Base-by-base conservation (phyloP, 805 yeast species). In the Wickerhamiella kurtzmanii region DNA sequence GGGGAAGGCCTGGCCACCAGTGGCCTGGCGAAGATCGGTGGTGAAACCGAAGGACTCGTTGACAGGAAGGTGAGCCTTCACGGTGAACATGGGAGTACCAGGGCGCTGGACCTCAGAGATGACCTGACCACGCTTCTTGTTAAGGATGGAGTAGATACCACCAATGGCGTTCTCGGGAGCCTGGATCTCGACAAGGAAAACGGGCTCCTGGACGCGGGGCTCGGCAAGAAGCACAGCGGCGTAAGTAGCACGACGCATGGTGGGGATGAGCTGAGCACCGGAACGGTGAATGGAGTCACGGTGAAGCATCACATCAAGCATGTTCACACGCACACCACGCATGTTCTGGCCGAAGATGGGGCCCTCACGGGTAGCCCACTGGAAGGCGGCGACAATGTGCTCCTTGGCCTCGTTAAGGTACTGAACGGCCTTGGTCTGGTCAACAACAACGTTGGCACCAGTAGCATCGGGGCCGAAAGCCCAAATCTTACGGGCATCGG, bases 1-100 rank as follows among this genome's bases (percentile, higher is more conserved):
- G 76, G 98, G 98, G 98, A 89, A 89, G 73, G 98, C 98, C 80
- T 89, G 98, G 74, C 98, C 98, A 84, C 96, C 96, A 68, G 98
- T 89, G 69, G 97, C 96, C 77, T 89, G 96, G 80, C 98, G 86
- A 69, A 89, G 82, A 68, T 88, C 95, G 78, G 94, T 92, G 65
- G 95, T 82, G 95, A 89, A 89, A 83, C 98, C 98, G 82, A 92
- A 89, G 51, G 98, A 89, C 80, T 92, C 98, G 77, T 89, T 92
- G 64, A 89, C 96, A 71, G 98, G 98, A 76, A 89, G 80, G 95
- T 87, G 84, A 65, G 98, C 98, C 86, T 89, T 92, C 73, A 89
- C 94, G 65, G 95, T 87, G 81, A 92, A 92, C 78, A 92, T 80
- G 75, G 98, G 97, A 64, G 98, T 89, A 82, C 98, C 98, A 73